Conservation (phyloP, 148 eudicot genomes). For the Rhododendron vialii region DNA sequence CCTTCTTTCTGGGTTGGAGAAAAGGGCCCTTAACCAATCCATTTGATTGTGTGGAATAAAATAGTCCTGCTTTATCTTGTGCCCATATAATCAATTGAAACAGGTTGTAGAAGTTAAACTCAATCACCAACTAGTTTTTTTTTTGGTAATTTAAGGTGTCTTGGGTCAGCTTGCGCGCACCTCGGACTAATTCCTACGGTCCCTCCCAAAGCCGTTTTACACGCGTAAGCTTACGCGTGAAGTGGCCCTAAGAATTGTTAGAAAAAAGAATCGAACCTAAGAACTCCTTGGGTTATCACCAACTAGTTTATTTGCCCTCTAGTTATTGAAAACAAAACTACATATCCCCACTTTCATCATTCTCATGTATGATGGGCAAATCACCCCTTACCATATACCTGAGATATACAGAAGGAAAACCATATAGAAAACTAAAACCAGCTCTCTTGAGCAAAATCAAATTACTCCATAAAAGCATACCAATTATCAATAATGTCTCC, state of each 20-base stretch:
- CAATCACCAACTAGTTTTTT: not conserved
- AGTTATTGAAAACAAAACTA: not conserved
- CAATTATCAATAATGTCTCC: not conserved
- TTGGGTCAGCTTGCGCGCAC: no score
- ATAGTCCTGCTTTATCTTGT: not conserved
- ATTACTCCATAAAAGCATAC: conserved; percentile 9
- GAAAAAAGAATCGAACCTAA: no score
- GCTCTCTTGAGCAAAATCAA: not conserved
- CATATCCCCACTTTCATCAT: not conserved
- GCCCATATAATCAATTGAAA: not conserved
- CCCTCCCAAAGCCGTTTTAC: no score
- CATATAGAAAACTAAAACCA: not conserved
- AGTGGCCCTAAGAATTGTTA: no score
- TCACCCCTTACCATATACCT: not conserved
- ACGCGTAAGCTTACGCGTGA: no score
- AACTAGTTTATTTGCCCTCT: not conserved
- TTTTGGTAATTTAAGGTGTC: no score
- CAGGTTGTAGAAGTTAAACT: not conserved
- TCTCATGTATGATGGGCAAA: not conserved
- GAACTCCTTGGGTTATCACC: no score
- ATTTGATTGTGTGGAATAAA: not conserved
- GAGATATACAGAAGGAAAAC: not conserved
- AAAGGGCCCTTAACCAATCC: not conserved
- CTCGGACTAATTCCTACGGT: no score
- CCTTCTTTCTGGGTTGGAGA: not conserved